Evolutionary conservation across 1,284 basidiomycete genomes (phyloP).

Genomic region (Xerocomus nothofagi): DNA sequence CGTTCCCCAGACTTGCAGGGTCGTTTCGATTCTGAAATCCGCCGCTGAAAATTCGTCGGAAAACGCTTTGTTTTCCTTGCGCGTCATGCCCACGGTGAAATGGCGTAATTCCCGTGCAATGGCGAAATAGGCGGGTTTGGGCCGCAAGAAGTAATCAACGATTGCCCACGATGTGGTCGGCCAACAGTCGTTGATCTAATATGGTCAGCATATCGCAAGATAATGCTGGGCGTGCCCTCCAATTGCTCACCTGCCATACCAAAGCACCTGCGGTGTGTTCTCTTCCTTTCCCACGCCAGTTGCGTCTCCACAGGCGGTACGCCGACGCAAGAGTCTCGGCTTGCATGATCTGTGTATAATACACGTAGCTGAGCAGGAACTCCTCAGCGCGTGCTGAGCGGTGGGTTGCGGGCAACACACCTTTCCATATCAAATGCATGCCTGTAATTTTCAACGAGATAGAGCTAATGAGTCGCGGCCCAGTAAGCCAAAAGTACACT

Average conservation of each 20-base stretch:
- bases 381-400: conserved; percentile 5
- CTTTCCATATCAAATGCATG: conserved; percentile 87
- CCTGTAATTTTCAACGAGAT: conserved; percentile 88
- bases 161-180: conserved; percentile 81
- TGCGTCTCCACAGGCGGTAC: conserved; percentile 74
- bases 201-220: conserved; percentile 2
- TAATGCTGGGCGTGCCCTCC: not conserved
- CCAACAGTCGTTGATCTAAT: conserved; percentile 79
- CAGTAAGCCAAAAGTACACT: conserved; percentile 5
- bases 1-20: conserved; percentile 81
- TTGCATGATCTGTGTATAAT: conserved; percentile 84
- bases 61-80: conserved; percentile 67
- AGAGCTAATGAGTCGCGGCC: conserved; percentile 53
- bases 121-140: conserved; percentile 73
- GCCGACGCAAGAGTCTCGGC: conserved; percentile 76
- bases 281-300: conserved; percentile 70
- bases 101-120: conserved; percentile 70
- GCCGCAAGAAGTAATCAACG: conserved; percentile 73
- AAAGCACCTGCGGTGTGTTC: conserved; percentile 77
- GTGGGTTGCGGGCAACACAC: conserved; percentile 33
- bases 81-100: conserved; percentile 78
- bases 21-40: conserved; percentile 63
- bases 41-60: conserved; percentile 61
- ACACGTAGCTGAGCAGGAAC: conserved; percentile 55
- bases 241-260: conserved; percentile 69